phyloP scores from a whole-genome alignment of 2,329 filamentous ascomycete species.

The Penicillium sp. region DNA sequence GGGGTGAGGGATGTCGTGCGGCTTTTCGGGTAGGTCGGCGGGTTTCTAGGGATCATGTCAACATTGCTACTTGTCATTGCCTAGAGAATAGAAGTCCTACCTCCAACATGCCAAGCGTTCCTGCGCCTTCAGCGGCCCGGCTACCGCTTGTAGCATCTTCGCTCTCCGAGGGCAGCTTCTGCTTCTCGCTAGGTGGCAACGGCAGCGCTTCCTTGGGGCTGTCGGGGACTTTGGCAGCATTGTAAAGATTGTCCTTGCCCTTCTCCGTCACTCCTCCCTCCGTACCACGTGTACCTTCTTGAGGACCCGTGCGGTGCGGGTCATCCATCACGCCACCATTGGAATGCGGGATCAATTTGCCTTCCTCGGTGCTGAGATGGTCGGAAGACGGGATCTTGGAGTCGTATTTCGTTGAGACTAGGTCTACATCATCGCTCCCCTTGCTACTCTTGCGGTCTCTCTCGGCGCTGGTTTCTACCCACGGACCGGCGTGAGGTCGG shows the following conservation, averaged over 20 bases:
- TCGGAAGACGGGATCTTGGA: conserved; percentile 28
- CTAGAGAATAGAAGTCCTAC: conserved; percentile 41
- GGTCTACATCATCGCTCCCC: conserved; percentile 37
- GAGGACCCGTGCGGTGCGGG: conserved; percentile 70
- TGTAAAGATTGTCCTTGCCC: conserved; percentile 70
- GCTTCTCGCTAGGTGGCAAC: conserved; percentile 75
- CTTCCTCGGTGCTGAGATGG: conserved; percentile 42
- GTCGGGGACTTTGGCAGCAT: conserved; percentile 74
- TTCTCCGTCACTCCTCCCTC: conserved; percentile 89
- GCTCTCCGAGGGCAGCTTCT: conserved; percentile 56
- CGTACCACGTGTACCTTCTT: conserved; percentile 83
- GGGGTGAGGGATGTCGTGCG: conserved; percentile 71
- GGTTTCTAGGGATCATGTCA: conserved; percentile 64
- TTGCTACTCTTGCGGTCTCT: conserved; percentile 45
- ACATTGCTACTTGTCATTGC: background rate
- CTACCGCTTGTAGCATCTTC: conserved; percentile 38
- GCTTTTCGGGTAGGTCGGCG: conserved; percentile 73
- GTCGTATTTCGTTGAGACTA: conserved; percentile 26
- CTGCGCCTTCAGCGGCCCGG: conserved; percentile 43
- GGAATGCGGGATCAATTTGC: conserved; percentile 50
- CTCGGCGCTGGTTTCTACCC: conserved; percentile 52
- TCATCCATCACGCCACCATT: conserved; percentile 92
- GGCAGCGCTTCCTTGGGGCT: conserved; percentile 83
- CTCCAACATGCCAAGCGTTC: conserved; percentile 53
- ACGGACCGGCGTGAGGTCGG: conserved; percentile 86